Evolutionary conservation across 352 stramenopile species (phyloP).

Genomic region (Globisporangium paroecandrum): DNA sequence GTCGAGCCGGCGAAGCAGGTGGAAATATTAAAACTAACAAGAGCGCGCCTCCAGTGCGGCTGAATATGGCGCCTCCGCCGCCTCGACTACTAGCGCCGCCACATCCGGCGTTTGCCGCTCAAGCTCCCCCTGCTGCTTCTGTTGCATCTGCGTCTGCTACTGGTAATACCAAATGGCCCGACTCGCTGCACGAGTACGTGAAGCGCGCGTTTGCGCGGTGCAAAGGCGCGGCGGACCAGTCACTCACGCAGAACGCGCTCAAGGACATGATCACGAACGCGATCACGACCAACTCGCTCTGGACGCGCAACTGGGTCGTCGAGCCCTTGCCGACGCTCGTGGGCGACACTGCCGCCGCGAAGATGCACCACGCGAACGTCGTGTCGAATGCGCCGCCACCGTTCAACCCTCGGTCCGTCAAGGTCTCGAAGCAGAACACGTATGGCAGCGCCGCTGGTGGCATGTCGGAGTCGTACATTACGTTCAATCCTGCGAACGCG

Average conservation of each 20-base stretch:
- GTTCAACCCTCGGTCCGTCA: slow-evolving; percentile 5
- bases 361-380: slow-evolving; percentile 19
- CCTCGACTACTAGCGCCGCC: slow-evolving; percentile 16
- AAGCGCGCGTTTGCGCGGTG: slow-evolving; percentile 81
- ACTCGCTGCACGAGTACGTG: slow-evolving; percentile 82
- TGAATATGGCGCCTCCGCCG: slow-evolving; percentile 28
- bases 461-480: slow-evolving; percentile 36
- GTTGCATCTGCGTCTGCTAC: slow-evolving; percentile 9
- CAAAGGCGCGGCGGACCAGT: slow-evolving; percentile 70
- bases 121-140: slow-evolving; percentile 16
- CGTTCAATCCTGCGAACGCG: slow-evolving; percentile 35
- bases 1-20: slow-evolving; percentile 10
- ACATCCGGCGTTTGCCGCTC: slow-evolving; percentile 10
- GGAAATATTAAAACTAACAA: slow-evolving; percentile 14
- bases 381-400: slow-evolving; percentile 2
- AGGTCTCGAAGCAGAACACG: slow-evolving; percentile 14
- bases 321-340: slow-evolving; percentile 74
- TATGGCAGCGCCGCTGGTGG: neutral
- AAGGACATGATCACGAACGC: slow-evolving; percentile 84
- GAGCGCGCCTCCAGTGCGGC: slow-evolving; percentile 47
- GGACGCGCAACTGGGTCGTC: slow-evolving; percentile 80
- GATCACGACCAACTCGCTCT: slow-evolving; percentile 81
- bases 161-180: slow-evolving; percentile 73
- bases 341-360: slow-evolving; percentile 31
- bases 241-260: slow-evolving; percentile 70